Base-by-base conservation (phyloP, 495 filamentous ascomycete genomes). In the Recurvomyces mirabilis region DNA sequence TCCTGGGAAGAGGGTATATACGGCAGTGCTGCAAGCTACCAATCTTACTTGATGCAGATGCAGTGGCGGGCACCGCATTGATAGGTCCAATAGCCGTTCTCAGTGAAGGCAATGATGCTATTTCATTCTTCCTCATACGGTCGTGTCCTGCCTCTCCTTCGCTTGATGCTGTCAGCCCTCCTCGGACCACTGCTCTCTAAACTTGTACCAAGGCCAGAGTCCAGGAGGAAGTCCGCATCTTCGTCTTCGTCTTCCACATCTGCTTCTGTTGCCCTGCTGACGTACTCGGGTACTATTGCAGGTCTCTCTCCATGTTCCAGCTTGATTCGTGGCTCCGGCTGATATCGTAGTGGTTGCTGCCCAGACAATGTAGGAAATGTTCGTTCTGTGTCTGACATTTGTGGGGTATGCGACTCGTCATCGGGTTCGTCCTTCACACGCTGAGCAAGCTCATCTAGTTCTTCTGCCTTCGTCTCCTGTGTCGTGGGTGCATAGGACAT, bases 281-380 rank as follows among this genome's bases (percentile, higher is more conserved):
- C 33, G n/a, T 19, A 18, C 12, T 43, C 51, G 5, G 47, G 46
- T 14, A 41, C n/a, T 17, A 51, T 5, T 1, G 22, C 33, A 5
- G 35, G 43, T 11, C 34, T 46, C 9, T 47, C 52, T 17, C 47
- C 41, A 19, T 57, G 43, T 20, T 51, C 56, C 19, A 58, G 32
- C 30, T 57, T 60, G n/a, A 53, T 46, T 10, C 14, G 19, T 22
- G 55, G 4, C 14, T 46, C 37, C 10, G 38, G 4, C 37, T 49
- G 9, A 26, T 54, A 54, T 9, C 41, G 67, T 25, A 79, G 55
- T 5, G 71, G 67, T 32, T 61, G 52, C 52, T 75, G 73, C 6
- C 65, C 61, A 3, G 64, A 64, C 41, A 68, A 64, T 4, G 69
- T 75, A n/a, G 77, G 74, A 42, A 79, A 79, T 4, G 67, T 70